phyloP scores from a whole-genome alignment of 768 basidiomycete species.

The Suillus spraguei region DNA sequence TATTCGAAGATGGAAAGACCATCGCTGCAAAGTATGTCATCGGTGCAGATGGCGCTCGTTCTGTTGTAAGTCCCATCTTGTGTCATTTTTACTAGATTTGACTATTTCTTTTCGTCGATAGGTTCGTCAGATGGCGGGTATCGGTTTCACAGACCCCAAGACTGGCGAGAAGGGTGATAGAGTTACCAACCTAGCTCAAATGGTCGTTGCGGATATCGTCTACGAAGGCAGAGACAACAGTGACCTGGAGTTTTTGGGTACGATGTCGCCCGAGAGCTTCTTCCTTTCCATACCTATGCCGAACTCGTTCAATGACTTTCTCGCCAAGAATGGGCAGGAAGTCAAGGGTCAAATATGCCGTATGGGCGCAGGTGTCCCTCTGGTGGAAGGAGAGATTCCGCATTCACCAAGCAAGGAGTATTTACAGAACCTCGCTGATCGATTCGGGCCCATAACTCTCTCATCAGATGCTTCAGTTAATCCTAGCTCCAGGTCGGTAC shows the following conservation, averaged over 20 bases:
- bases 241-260: conserved; percentile 18
- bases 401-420: conserved; percentile 41
- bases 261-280: conserved; percentile 33
- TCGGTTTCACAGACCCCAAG: conserved; percentile 48
- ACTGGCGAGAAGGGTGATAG: conserved; percentile 23
- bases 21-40: conserved; percentile 49
- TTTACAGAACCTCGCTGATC: conserved; percentile 44
- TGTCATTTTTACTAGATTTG: not conserved
- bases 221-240: conserved; percentile 23
- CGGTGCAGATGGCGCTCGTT: conserved; percentile 54
- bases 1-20: conserved; percentile 47
- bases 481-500: conserved; percentile 28
- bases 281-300: conserved; percentile 44
- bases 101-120: conserved; percentile 19
- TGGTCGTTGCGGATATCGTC: conserved; percentile 50
- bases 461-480: conserved; percentile 40
- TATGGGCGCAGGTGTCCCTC: conserved; percentile 42
- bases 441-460: conserved; percentile 37
- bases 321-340: conserved; percentile 13
- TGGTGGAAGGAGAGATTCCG: conserved; percentile 37
- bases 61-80: conserved; percentile 36
- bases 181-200: conserved; percentile 36
- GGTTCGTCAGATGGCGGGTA: conserved; percentile 44
- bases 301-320: conserved; percentile 23
- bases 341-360: conserved; percentile 34